Base-by-base conservation (phyloP, 306 rosid species). In the Quercus robur region DNA sequence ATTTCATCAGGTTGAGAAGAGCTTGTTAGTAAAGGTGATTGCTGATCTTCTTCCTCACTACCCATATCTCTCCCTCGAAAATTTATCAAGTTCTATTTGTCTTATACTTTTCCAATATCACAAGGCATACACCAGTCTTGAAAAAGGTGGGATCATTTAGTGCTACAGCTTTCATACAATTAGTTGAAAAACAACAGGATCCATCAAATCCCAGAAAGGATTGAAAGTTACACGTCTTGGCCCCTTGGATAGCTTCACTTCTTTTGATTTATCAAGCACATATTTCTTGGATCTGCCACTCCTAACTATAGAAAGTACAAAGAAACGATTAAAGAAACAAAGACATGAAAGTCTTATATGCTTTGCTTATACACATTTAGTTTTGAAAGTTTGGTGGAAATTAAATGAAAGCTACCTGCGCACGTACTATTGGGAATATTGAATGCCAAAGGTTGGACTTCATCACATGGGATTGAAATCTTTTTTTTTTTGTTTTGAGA, bases 11-110 rank as follows among this genome's bases (percentile, higher is more conserved):
- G 8, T 11, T 78, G 67, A 56, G 81, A 58, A 59, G 52, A 38
- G 75, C 79, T 15, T 28, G 6, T 38, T 46, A 83, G 81, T 46
- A 79, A 75, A 5, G 86, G 64, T 26, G 77, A 71, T 67, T 59
- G 74, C 56, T 46, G 77, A 15, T 78, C 74, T 51, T 73, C 66
- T 55, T 21, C 76, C 70, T 30, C 62, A 30, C 4, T 26, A 41
- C 66, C 82, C 86, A 83, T 78, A 59, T 56, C 30, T 67, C 23
- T 73, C 35, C 41, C 71, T 33, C 20, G 6, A 23, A 12, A 23
- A 11, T 21, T 3, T 3, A 6, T 59, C 66, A 59, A 26, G 0
- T 21, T 59, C 31, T 59, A 11, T 14, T 14, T 23, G 30, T 26
- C 30, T 11, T 21, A 4, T 23, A 59, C 54, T 49, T 49, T 49